Evolutionary conservation across 805 yeast genomes (phyloP).

Genomic region (Candida tibetensis): DNA sequence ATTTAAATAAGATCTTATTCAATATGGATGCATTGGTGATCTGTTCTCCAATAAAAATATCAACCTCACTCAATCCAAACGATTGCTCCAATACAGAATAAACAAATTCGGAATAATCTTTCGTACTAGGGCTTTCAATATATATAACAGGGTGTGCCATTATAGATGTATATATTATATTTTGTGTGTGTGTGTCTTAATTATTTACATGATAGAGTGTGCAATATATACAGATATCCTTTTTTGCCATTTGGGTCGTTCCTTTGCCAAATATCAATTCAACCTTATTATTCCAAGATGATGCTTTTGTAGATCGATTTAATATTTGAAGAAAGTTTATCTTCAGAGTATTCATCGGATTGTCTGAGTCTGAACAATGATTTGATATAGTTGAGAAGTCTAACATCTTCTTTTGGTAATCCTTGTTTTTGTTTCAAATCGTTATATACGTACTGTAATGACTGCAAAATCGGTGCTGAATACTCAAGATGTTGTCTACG

Average conservation of each 20-base stretch:
- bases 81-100: slow-evolving; percentile 3
- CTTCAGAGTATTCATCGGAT: slow-evolving; percentile 11
- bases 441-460: slow-evolving; percentile 24
- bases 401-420: slow-evolving; percentile 16
- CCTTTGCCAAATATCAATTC: no score
- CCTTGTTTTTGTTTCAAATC: slow-evolving; percentile 15
- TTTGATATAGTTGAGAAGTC: slow-evolving; percentile 18
- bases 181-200: no score
- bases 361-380: slow-evolving; percentile 15
- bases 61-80: slow-evolving; percentile 11
- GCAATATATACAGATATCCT: no score
- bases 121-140: background rate
- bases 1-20: slow-evolving; percentile 24
- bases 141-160: slow-evolving; percentile 7
- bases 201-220: no score
- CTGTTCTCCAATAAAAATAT: slow-evolving; percentile 21
- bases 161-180: no score
- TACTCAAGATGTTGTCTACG: slow-evolving; percentile 16
- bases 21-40: slow-evolving; percentile 23
- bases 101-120: slow-evolving; percentile 12
- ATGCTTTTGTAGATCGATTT: slow-evolving; percentile 10
- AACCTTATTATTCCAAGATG: no score
- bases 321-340: slow-evolving; percentile 11
- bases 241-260: no score
- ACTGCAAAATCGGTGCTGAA: slow-evolving; percentile 16